Conservation (phyloP, 179 eudicot genomes). For the Beta lomatogona region DNA sequence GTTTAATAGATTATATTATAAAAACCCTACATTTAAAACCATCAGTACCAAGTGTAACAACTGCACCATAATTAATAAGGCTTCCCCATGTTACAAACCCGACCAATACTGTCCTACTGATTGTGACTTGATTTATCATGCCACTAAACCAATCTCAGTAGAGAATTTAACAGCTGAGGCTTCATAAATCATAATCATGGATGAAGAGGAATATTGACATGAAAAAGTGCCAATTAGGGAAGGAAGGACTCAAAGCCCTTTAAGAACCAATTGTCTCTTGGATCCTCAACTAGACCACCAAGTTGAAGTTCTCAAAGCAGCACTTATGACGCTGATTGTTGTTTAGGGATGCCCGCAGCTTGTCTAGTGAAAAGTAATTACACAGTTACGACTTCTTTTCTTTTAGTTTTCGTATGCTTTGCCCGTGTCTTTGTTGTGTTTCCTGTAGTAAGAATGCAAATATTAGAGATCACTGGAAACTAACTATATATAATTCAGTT, state of each 20-base stretch:
- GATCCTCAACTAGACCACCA: background rate
- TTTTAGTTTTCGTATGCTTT: conserved; percentile 16
- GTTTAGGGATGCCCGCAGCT: background rate
- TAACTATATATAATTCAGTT: too few relatives aligned
- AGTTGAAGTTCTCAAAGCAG: background rate
- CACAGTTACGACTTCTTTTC: conserved; percentile 29
- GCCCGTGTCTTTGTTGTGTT: conserved; percentile 24
- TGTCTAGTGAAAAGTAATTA: background rate
- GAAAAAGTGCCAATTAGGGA: background rate
- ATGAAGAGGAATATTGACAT: background rate
- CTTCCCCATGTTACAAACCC: background rate
- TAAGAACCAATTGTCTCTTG: background rate
- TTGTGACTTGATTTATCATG: background rate
- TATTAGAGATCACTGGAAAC: background rate
- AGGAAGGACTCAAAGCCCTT: background rate
- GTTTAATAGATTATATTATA: too few relatives aligned
- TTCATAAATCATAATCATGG: background rate
- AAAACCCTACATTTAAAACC: background rate
- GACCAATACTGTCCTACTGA: background rate
- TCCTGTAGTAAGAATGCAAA: conserved; percentile 24
- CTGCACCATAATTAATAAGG: background rate
- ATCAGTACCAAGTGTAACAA: background rate
- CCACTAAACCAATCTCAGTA: background rate
- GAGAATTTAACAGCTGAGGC: background rate
- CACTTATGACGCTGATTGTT: conserved; percentile 1